Evolutionary conservation across 352 stramenopile species (phyloP).

Genomic region (Phytophthora crassamura): DNA sequence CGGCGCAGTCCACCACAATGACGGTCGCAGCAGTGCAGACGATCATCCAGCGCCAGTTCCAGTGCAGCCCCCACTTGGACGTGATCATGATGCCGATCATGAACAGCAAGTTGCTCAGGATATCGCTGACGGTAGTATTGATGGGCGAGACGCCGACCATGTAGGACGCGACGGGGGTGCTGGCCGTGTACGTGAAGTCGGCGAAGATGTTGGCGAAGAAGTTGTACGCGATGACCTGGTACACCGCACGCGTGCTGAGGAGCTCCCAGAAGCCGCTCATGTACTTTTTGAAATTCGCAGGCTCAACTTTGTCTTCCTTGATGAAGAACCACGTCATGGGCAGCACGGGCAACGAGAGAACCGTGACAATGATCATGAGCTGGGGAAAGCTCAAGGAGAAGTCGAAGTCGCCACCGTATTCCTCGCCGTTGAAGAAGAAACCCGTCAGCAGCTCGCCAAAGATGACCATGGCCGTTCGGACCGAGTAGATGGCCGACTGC

Average conservation of each 20-base stretch:
- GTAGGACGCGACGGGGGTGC: slow-evolving; percentile 3
- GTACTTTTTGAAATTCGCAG: slow-evolving; percentile 37
- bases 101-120: slow-evolving; percentile 18
- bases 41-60: slow-evolving; percentile 25
- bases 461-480: no score
- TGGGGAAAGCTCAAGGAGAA: no score
- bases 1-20: slow-evolving; percentile 10
- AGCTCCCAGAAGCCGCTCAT: slow-evolving; percentile 42
- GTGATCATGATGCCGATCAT: slow-evolving; percentile 19
- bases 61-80: slow-evolving; percentile 25
- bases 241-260: slow-evolving; percentile 44
- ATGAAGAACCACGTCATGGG: slow-evolving; percentile 52
- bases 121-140: slow-evolving; percentile 21
- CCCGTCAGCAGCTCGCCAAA: no score
- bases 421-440: no score
- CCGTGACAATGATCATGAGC: slow-evolving; percentile 36
- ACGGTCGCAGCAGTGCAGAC: slow-evolving; percentile 4
- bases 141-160: slow-evolving; percentile 19
- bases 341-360: slow-evolving; percentile 23
- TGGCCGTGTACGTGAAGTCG: slow-evolving; percentile 15
- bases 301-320: slow-evolving; percentile 41
- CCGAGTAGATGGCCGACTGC: no score
- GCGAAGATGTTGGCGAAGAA: slow-evolving; percentile 12
- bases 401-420: no score
- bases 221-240: no score